Evolutionary conservation across 352 stramenopile species (phyloP), one percentile per base, ranked within the genome.

Genomic region (Phytopythium kandeliae): DNA sequence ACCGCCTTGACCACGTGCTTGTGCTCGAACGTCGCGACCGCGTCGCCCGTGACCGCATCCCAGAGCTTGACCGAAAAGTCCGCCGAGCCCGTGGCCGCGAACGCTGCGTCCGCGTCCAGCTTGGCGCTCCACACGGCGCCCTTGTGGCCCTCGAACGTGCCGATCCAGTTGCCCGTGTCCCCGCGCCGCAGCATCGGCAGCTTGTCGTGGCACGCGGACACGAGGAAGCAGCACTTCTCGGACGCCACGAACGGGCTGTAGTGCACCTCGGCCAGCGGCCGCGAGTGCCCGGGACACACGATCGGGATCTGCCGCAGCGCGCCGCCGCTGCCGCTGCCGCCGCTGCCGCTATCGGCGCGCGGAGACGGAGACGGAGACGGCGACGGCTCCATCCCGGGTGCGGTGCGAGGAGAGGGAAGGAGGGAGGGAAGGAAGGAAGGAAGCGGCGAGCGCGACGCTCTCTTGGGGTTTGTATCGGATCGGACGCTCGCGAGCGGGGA

Each of bases 1-100:
- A 98, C 85, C 19, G 78, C 95, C 74, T 98, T 99, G 54, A 99
- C 96, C 52, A 99, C 95, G 69, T 98, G 96, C 55, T 96, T 92
- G 74, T 99, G 96, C 28, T 95, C 76, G 31, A 98, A 92, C n/a
- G 86, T 95, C 9, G 89, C 78, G 28, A 98, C 63, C n/a, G 81
- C 66, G 26, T 97, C 82, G 44, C 96, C 96, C 30, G 95, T 98
- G 41, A 98, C 86, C 9, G 95, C 96, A 73, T 98, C 95, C 96
- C 96, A 99, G 16, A 99, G 68, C 57, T 97, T 95, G 38, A 96
- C 96, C 13, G 69, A 91, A 58, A 98, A 99, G 71, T 99, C 96
- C 13, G 92, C 96, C 46, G 74, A 95, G 12, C 88, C 96, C 12
- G 95, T 98, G 4, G 81, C 91, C 0, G 85, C 88, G 21, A 97